Percentiles rank a stretch among this genome's conserved stretches.
Conservation (phyloP, 2,329 filamentous ascomycete genomes). For the Ophiocordyceps sinensis region DNA sequence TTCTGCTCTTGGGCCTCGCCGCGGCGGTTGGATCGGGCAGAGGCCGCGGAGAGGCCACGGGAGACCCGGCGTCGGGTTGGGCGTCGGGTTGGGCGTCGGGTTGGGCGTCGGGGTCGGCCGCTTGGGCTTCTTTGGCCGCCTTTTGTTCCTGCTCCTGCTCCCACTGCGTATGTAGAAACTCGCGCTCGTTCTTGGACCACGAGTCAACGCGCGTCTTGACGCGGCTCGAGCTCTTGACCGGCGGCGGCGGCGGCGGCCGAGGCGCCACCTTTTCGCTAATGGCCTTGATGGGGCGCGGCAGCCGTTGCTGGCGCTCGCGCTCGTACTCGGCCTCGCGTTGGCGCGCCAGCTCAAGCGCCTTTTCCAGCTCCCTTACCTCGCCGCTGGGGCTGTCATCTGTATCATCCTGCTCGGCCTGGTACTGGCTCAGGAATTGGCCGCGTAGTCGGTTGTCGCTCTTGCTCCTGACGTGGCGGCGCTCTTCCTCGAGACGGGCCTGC, state of each 20-base stretch:
- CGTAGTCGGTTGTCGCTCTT: conserved; percentile 56
- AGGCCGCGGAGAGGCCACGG: conserved; percentile 21
- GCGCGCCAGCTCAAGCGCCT: conserved; percentile 47
- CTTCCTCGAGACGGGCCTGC: conserved; percentile 50
- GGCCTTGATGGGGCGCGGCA: conserved; percentile 17
- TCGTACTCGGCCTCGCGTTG: conserved; percentile 50
- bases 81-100: no score
- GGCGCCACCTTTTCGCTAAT: not conserved
- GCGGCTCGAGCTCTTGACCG: conserved; percentile 3
- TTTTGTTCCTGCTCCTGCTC: conserved; percentile 24
- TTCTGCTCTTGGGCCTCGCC: conserved; percentile 15
- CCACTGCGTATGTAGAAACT: conserved; percentile 44
- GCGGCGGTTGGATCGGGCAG: conserved; percentile 22
- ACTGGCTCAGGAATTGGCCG: conserved; percentile 78
- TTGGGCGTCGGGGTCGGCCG: not conserved
- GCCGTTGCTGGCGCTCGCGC: conserved; percentile 37
- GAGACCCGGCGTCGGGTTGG: not conserved
- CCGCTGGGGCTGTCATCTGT: conserved; percentile 37
- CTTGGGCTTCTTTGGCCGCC: conserved; percentile 7
- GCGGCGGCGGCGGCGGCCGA: not conserved
- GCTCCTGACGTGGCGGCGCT: conserved; percentile 46
- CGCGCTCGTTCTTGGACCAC: conserved; percentile 50
- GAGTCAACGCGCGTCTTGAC: conserved; percentile 39
- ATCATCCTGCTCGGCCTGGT: conserved; percentile 51
- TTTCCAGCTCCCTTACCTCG: conserved; percentile 69